Conservation (phyloP, 108 stramenopile genomes). For the Cyclotella baltica region DNA sequence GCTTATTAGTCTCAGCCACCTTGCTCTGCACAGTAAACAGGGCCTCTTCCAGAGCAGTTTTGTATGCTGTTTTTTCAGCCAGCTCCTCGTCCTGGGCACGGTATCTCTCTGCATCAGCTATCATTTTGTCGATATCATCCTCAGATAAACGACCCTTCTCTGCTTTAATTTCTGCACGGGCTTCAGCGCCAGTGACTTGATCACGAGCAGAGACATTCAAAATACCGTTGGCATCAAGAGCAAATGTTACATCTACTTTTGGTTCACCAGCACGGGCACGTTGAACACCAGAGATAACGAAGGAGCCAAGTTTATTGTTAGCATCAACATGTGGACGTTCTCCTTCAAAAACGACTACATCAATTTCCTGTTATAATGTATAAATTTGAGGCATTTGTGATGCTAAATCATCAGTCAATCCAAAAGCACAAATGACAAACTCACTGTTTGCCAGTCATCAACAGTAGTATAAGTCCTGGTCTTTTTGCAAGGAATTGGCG, state of each 20-base stretch:
- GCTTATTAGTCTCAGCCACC: conserved; percentile 58
- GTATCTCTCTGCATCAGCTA: conserved; percentile 92
- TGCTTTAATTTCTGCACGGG: conserved; percentile 88
- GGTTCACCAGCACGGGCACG: conserved; percentile 84
- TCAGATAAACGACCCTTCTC: conserved; percentile 86
- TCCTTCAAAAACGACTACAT: conserved; percentile 89
- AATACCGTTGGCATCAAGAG: conserved; percentile 91
- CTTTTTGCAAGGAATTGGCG: conserved; percentile 77
- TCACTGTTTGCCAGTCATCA: conserved; percentile 77
- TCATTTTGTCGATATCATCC: conserved; percentile 93
- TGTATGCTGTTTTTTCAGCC: conserved; percentile 63
- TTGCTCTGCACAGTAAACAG: conserved; percentile 72
- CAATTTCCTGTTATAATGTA: conserved; percentile 54
- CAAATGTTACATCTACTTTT: conserved; percentile 83
- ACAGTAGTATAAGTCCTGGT: conserved; percentile 76
- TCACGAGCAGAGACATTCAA: conserved; percentile 88
- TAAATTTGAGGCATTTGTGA: neutral
- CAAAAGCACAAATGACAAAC: neutral
- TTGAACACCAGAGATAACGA: conserved; percentile 82
- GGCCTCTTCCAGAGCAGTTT: conserved; percentile 82
- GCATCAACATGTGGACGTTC: conserved; percentile 79
- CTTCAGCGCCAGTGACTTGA: conserved; percentile 88
- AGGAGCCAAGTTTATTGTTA: conserved; percentile 90
- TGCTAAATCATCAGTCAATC: neutral
- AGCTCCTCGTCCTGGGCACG: conserved; percentile 88